These are phyloP conservation scores for Delonix regia DNA, from an alignment of 306 rosid genomes.

Conservation along the genomic window DNA sequence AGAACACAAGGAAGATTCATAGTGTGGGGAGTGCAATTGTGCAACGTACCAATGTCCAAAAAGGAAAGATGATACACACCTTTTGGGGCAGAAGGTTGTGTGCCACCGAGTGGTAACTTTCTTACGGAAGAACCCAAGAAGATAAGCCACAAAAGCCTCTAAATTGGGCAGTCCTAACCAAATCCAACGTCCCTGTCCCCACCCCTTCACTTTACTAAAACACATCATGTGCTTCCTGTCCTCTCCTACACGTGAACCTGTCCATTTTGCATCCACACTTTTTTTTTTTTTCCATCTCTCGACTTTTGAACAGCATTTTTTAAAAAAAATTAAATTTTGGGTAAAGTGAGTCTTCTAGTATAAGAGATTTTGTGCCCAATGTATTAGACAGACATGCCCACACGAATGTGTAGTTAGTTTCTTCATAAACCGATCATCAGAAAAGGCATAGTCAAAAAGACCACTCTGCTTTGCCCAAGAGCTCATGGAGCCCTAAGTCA, in stretches of 20 bases:
- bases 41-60: conserved; percentile 31
- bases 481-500: not conserved
- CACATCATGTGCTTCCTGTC: conserved; percentile 56
- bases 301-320: not conserved
- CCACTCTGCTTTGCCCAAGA: not conserved
- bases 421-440: not conserved
- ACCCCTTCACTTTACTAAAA: conserved; percentile 13
- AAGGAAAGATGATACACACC: conserved; percentile 6
- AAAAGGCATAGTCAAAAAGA: not conserved
- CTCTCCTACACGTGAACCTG: conserved; percentile 55
- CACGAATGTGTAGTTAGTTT: conserved; percentile 2
- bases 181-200: conserved; percentile 32
- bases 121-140: not conserved
- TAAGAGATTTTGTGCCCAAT: not conserved
- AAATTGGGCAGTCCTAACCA: conserved; percentile 6
- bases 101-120: not conserved
- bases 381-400: conserved; percentile 7
- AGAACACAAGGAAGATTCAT: not conserved
- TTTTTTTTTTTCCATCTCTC: not conserved
- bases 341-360: not conserved
- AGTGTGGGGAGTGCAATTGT: conserved; percentile 10
- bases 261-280: conserved; percentile 22
- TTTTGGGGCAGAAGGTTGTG: not conserved
- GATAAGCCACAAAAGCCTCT: not conserved
- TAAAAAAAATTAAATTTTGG: no score